Percentiles rank a stretch among this genome's conserved stretches.
phyloP scores from a whole-genome alignment of 1,139 yeast species.

The Suhomyces yuchorum region DNA sequence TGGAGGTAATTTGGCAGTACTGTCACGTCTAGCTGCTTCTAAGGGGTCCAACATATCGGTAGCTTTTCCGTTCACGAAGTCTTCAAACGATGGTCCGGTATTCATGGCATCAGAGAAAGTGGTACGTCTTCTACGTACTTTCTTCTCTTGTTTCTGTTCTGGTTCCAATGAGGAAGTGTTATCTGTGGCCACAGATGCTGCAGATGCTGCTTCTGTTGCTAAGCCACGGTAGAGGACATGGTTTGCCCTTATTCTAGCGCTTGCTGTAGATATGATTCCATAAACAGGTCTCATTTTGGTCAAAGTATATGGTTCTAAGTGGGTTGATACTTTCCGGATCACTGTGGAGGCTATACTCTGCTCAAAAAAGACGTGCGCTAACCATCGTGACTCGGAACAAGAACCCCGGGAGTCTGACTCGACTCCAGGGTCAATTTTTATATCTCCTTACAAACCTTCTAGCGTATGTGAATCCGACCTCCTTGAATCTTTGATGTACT shows the following conservation, averaged over 20 bases:
- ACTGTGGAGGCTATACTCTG: conserved; percentile 9
- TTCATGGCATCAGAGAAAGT: conserved; percentile 71
- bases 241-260: neutral
- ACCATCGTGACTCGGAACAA: conserved; percentile 7
- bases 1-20: conserved; percentile 73
- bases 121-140: conserved; percentile 52
- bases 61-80: conserved; percentile 81
- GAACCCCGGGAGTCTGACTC: conserved; percentile 3
- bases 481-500: too few species aligned
- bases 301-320: neutral
- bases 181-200: neutral
- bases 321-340: conserved; percentile 2
- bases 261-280: conserved; percentile 1
- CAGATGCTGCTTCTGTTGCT: conserved; percentile 10
- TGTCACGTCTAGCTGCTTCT: conserved; percentile 62
- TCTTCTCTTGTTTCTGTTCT: neutral
- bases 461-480: too few species aligned
- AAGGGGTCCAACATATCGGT: conserved; percentile 69
- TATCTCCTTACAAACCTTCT: neutral
- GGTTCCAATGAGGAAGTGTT: neutral
- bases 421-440: neutral
- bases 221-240: conserved; percentile 7
- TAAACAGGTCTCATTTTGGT: conserved; percentile 2
- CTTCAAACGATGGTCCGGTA: conserved; percentile 92
- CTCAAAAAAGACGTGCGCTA: conserved; percentile 8